Evolutionary conservation across 179 eudicot genomes (phyloP).

Genomic region (Beta corolliflora): DNA sequence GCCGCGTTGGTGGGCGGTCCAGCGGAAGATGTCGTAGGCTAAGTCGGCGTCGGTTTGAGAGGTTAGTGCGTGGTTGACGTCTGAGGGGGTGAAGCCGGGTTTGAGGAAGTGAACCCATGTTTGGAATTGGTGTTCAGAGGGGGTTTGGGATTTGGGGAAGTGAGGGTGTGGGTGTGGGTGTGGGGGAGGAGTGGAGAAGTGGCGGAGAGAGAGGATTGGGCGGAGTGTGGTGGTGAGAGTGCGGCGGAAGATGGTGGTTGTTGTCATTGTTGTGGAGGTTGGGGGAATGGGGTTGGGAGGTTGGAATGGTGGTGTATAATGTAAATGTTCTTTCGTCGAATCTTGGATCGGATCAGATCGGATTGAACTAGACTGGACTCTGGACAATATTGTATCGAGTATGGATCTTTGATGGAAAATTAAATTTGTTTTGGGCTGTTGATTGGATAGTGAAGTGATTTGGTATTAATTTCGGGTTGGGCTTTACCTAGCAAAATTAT

Average conservation of each 20-base stretch:
- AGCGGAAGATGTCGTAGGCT: slow-evolving; percentile 87
- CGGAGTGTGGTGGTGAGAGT: slow-evolving; percentile 27
- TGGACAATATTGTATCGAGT: neutral
- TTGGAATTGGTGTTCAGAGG: slow-evolving; percentile 67
- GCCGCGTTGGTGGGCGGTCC: slow-evolving; percentile 72
- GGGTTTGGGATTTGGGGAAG: slow-evolving; percentile 52
- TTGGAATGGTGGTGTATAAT: neutral
- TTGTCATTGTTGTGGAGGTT: slow-evolving; percentile 22
- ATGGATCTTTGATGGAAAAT: neutral
- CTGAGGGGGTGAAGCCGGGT: slow-evolving; percentile 74
- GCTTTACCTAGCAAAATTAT: too few relatives aligned
- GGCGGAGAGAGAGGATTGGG: slow-evolving; percentile 22
- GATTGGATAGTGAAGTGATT: too few relatives aligned
- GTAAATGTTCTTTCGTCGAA: too few relatives aligned
- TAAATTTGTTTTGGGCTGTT: neutral
- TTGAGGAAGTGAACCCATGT: slow-evolving; percentile 67
- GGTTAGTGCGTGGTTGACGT: slow-evolving; percentile 60
- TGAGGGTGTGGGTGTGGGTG: slow-evolving; percentile 30
- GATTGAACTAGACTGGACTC: neutral
- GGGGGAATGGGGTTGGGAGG: neutral
- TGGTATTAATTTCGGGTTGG: too few relatives aligned
- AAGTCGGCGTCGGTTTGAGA: slow-evolving; percentile 78
- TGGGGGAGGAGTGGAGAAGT: slow-evolving; percentile 32
- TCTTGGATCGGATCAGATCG: too few relatives aligned
- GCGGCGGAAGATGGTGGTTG: slow-evolving; percentile 36